Evolutionary conservation across 768 basidiomycete genomes (phyloP).

Genomic region (Russula brevipes): DNA sequence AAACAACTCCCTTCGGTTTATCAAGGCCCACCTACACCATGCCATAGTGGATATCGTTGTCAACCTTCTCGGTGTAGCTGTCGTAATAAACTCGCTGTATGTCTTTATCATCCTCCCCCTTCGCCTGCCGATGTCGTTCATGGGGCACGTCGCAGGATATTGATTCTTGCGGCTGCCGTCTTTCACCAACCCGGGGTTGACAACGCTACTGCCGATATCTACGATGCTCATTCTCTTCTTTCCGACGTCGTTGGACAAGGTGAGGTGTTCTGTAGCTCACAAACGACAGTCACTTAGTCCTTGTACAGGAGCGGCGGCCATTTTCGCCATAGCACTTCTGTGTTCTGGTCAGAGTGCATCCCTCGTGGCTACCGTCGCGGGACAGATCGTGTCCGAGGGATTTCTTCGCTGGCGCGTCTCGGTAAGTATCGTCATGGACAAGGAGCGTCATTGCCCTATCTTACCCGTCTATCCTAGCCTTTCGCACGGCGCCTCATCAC

Average conservation of each 20-base stretch:
- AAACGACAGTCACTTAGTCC: neutral
- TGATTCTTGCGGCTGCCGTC: constrained; percentile 77
- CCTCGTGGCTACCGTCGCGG: constrained; percentile 83
- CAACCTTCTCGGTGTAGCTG: constrained; percentile 76
- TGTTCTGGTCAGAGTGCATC: constrained; percentile 86
- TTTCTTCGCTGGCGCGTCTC: constrained; percentile 84
- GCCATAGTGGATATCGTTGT: constrained; percentile 60
- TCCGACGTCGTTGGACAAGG: constrained; percentile 60
- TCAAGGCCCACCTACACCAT: constrained; percentile 60
- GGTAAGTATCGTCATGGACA: constrained; percentile 34
- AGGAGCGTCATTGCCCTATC: constrained; percentile 26
- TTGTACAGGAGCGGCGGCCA: constrained; percentile 61
- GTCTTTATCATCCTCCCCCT: constrained; percentile 29
- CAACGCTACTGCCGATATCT: constrained; percentile 59
- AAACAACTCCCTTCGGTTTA: constrained; percentile 51
- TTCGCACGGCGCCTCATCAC: constrained; percentile 77
- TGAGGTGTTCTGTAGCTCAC: constrained; percentile 31
- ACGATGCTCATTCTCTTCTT: constrained; percentile 79
- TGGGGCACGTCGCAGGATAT: constrained; percentile 47
- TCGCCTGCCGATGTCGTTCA: constrained; percentile 2
- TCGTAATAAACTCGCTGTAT: constrained; percentile 81
- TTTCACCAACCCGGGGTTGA: constrained; percentile 50
- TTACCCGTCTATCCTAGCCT: constrained; percentile 43
- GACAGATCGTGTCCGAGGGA: constrained; percentile 87
- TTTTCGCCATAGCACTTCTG: constrained; percentile 85